phyloP scores from a whole-genome alignment of 192 early-diverging fungal species.

The Umbelopsis sp. region DNA sequence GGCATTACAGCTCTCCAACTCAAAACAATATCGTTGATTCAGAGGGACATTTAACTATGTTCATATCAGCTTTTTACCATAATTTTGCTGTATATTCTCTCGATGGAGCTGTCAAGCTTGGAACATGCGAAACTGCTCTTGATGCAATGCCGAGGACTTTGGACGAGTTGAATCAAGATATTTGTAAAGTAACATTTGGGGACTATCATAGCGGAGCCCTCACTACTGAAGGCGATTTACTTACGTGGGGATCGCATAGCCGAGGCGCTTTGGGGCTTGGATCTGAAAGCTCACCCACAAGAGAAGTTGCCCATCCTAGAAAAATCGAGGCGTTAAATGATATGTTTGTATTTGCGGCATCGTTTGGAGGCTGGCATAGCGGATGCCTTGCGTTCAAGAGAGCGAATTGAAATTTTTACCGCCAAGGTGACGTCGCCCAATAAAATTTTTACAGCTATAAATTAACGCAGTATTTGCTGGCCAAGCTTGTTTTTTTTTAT shows the following conservation, averaged over 20 bases:
- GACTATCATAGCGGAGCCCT: conserved; percentile 31
- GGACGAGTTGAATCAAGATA: neutral
- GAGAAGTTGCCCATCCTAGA: neutral
- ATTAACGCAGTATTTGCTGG: neutral
- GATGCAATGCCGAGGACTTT: neutral
- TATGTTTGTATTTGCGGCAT: conserved; percentile 28
- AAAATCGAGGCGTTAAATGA: conserved; percentile 16
- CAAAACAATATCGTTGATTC: neutral
- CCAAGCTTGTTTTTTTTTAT: conserved; percentile 13
- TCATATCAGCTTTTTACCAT: conserved; percentile 7
- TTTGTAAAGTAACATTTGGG: conserved; percentile 31
- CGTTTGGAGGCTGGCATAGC: conserved; percentile 35
- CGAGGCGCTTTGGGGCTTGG: conserved; percentile 29
- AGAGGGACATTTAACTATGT: neutral
- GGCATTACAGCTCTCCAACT: conserved; percentile 20
- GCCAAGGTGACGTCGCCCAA: neutral
- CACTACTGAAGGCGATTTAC: conserved; percentile 21
- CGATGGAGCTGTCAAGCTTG: conserved; percentile 19
- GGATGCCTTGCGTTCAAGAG: conserved; percentile 4
- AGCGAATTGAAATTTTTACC: neutral
- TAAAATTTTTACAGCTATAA: neutral
- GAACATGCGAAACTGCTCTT: neutral
- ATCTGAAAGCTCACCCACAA: neutral
- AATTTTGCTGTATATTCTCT: conserved; percentile 27
- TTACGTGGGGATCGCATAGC: conserved; percentile 28